These are phyloP conservation scores for Gynostemma pentaphyllum DNA, from an alignment of 306 rosid genomes.

Conservation along the genomic window DNA sequence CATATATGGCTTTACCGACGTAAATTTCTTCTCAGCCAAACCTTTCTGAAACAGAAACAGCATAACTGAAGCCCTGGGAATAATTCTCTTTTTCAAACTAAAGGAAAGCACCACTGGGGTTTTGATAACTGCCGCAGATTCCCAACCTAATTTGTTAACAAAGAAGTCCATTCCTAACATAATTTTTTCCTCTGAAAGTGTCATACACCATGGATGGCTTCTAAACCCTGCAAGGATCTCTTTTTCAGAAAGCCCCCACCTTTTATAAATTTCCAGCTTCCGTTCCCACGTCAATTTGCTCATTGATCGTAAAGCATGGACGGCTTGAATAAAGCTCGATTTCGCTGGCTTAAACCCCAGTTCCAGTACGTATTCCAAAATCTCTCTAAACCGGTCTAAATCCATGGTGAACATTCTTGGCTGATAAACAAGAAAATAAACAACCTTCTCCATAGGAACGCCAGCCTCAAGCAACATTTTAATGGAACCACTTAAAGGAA, in stretches of 20 bases:
- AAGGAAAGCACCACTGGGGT: conserved; percentile 11
- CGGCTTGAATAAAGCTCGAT: conserved; percentile 10
- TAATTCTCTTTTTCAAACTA: conserved; percentile 21
- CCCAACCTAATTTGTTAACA: conserved; percentile 24
- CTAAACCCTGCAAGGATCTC: conserved; percentile 11
- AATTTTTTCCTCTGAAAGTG: conserved; percentile 20
- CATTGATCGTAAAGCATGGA: not conserved
- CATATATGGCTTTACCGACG: not conserved
- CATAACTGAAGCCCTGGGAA: conserved; percentile 31
- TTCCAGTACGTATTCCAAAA: conserved; percentile 13
- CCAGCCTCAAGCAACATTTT: conserved; percentile 17
- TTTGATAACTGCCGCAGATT: conserved; percentile 18
- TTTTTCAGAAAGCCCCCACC: conserved; percentile 38
- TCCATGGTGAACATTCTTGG: conserved; percentile 3
- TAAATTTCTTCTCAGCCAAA: conserved; percentile 11
- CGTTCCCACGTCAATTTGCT: conserved; percentile 19
- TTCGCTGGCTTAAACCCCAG: conserved; percentile 21
- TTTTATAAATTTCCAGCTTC: conserved; percentile 23
- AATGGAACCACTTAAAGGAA: not conserved
- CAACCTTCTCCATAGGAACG: conserved; percentile 7
- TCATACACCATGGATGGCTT: conserved; percentile 28
- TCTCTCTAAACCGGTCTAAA: not conserved
- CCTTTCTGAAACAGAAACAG: conserved; percentile 19
- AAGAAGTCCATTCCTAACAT: conserved; percentile 19
- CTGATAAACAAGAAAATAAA: not conserved